A percentile compares a stretch with the other conserved stretches of the same genome.
These are phyloP conservation scores for Nicotiana sylvestris DNA, from an alignment of 257 asterid species.

Conservation along the genomic window DNA sequence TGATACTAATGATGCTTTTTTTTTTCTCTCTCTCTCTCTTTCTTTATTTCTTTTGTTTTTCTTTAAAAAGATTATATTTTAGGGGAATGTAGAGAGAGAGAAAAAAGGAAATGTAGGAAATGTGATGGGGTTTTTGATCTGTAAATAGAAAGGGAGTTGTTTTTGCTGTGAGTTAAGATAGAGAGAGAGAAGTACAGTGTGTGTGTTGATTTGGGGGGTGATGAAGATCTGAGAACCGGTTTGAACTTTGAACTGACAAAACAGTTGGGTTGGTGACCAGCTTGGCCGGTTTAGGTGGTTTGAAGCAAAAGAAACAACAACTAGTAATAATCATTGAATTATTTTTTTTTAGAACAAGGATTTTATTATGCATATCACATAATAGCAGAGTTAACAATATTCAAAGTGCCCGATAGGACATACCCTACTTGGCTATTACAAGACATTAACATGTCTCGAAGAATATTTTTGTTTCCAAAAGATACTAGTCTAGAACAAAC, in stretches of 20 bases:
- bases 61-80: neutral
- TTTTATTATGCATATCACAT: too few relatives aligned
- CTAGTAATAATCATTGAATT: too few relatives aligned
- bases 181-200: neutral
- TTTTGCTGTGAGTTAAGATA: neutral
- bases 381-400: too few relatives aligned
- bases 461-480: too few relatives aligned
- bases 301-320: too few relatives aligned
- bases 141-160: conserved; percentile 2
- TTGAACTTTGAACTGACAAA: neutral
- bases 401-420: too few relatives aligned
- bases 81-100: neutral
- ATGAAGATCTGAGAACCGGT: conserved; percentile 2
- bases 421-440: too few relatives aligned
- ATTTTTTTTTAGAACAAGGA: too few relatives aligned
- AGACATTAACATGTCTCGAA: too few relatives aligned
- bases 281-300: neutral
- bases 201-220: neutral
- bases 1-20: conserved; percentile 7
- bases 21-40: neutral
- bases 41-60: neutral
- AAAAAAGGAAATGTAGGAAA: conserved; percentile 3
- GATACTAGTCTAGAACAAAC: too few relatives aligned
- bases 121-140: conserved; percentile 18
- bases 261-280: neutral